Evolutionary conservation across 306 rosid species (phyloP), one percentile per base, ranked within the genome.

Genomic region (Vigna angularis): DNA sequence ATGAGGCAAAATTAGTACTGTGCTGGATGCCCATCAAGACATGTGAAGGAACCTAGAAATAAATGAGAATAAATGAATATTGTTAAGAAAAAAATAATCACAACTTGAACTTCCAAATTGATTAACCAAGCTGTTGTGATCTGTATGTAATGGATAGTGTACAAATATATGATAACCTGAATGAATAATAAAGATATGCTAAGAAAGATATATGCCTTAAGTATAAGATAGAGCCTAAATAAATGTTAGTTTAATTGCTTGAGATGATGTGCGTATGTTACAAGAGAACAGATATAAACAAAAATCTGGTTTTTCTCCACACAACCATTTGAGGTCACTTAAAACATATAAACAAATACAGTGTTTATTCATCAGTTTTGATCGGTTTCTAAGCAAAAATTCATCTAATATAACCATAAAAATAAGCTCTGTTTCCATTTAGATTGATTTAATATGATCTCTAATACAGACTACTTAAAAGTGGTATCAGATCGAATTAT

Each of bases 1-100:
- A 78, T 49, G 93, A 81, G 79, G 93, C 61, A 72, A 86, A 71
- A 4, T 82, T 67, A 63, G 89, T 77, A 63, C 88, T 82, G 64
- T 91, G 90, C 18, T 87, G 88, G 34, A 92, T 73, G 48, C 97
- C 89, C 95, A 92, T 88, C 86, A 92, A 86, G 45, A 92, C 83
- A 75, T 90, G 88, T 67, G 95, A 88, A 75, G 87, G 87, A 85
- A 88, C 91, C 95, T 90, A 88, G 68, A 59, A 71, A 34, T 20
- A 59, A 50, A 53, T 36, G 36, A 76, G 68, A 28, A 55, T 58
- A 8, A 24, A 47, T 15, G 66, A 51, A 73, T 13, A 56, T 44
- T n/a, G 42, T 30, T 50, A 71, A 49, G 57, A 56, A 36, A 36
- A 26, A 70, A 65, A 28, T 44, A 24, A 51, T 59, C 30, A 72